Conservation (phyloP, 352 stramenopile genomes). For the Globisporangium nunn region DNA sequence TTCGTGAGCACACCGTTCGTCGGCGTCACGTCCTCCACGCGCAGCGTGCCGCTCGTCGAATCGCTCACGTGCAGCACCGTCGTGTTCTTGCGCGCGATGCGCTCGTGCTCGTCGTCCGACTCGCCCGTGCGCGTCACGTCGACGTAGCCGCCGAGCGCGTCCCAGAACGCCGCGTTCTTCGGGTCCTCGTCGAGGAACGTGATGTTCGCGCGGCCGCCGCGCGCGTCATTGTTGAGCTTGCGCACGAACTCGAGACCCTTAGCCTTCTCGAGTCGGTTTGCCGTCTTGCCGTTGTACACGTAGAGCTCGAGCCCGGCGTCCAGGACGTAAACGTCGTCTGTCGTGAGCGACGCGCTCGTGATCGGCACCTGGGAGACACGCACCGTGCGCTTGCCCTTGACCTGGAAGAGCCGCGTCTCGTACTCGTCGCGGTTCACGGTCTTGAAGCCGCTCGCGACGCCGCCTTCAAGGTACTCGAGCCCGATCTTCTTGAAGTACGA, state of each 20-base stretch:
- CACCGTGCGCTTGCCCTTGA: conserved; percentile 88
- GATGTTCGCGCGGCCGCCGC: conserved; percentile 70
- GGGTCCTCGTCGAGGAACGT: conserved; percentile 88
- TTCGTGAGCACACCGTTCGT: conserved; percentile 70
- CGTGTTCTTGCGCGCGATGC: conserved; percentile 49
- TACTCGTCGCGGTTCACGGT: conserved; percentile 87
- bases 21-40: conserved; percentile 58
- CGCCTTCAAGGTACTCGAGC: conserved; percentile 90
- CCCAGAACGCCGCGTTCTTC: conserved; percentile 90
- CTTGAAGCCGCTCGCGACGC: conserved; percentile 91
- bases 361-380: conserved; percentile 84
- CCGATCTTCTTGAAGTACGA: conserved; percentile 91
- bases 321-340: conserved; percentile 93
- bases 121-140: conserved; percentile 59
- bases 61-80: conserved; percentile 77
- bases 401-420: conserved; percentile 79
- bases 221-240: conserved; percentile 84
- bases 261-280: conserved; percentile 87
- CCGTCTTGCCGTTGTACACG: conserved; percentile 65
- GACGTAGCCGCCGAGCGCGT: conserved; percentile 77
- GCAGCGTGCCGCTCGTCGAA: conserved; percentile 33
- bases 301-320: conserved; percentile 91
- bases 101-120: conserved; percentile 60
- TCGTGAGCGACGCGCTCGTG: conserved; percentile 79
- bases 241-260: conserved; percentile 87